Evolutionary conservation across 495 filamentous ascomycete genomes (phyloP).

Genomic region (Penicillium cosmopolitanum): DNA sequence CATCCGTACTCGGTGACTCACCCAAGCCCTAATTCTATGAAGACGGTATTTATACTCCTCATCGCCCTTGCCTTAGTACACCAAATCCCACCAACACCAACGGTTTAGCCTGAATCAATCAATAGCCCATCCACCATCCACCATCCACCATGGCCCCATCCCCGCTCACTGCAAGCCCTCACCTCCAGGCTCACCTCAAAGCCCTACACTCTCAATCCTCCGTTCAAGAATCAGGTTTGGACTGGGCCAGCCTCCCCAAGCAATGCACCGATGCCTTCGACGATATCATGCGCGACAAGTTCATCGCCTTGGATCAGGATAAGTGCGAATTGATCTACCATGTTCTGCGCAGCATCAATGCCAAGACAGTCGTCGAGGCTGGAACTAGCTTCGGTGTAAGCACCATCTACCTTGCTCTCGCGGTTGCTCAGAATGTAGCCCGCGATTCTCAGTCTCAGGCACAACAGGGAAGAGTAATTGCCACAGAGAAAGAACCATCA

Average conservation of each 20-base stretch:
- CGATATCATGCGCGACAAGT: slow-evolving; percentile 51
- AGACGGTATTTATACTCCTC: too few relatives aligned
- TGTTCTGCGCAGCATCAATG: slow-evolving; percentile 44
- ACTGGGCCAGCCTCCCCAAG: slow-evolving; percentile 16
- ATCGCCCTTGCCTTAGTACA: not conserved
- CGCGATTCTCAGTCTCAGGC: slow-evolving; percentile 1
- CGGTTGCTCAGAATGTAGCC: slow-evolving; percentile 42
- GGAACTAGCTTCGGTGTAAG: slow-evolving; percentile 63
- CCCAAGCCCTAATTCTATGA: too few relatives aligned
- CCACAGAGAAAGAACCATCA: slow-evolving; percentile 57
- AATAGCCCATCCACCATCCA: not conserved
- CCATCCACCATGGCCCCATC: slow-evolving; percentile 18
- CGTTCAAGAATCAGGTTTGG: slow-evolving; percentile 33
- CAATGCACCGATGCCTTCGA: slow-evolving; percentile 31
- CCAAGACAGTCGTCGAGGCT: slow-evolving; percentile 56
- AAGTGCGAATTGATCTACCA: slow-evolving; percentile 60
- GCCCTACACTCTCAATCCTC: slow-evolving; percentile 34
- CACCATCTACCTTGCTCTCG: slow-evolving; percentile 63
- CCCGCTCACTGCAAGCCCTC: slow-evolving; percentile 19
- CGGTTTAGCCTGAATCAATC: not conserved
- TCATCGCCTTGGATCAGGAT: slow-evolving; percentile 59
- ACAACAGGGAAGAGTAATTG: slow-evolving; percentile 50
- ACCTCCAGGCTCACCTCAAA: slow-evolving; percentile 28
- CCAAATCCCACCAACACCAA: not conserved
- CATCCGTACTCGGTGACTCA: not conserved